Conservation (phyloP, 805 yeast genomes). For the Teunomyces stri region DNA sequence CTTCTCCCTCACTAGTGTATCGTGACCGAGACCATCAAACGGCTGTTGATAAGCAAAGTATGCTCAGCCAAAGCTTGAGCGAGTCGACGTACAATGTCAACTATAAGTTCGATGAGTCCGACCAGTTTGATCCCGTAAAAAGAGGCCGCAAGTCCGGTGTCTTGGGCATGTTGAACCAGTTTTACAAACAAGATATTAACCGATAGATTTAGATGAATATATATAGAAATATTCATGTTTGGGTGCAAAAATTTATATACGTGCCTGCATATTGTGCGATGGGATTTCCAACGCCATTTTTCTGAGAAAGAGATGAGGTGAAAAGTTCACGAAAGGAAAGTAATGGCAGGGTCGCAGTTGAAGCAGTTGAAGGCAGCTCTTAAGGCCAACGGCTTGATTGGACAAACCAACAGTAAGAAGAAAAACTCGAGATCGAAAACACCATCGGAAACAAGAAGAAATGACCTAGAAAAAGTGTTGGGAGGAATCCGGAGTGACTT, state of each 20-base stretch:
- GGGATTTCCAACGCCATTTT: not conserved
- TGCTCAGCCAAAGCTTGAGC: slow-evolving; percentile 11
- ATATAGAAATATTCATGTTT: not conserved
- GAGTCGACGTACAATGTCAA: slow-evolving; percentile 30
- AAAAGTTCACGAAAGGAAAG: not conserved
- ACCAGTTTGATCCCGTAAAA: slow-evolving; percentile 30
- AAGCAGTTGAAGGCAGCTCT: slow-evolving; percentile 77
- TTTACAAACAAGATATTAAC: slow-evolving; percentile 52
- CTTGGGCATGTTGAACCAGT: slow-evolving; percentile 77
- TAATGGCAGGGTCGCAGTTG: slow-evolving; percentile 85
- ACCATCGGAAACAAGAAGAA: slow-evolving; percentile 66
- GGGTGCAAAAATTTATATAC: not conserved
- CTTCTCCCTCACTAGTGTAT: not conserved
- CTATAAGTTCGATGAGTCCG: slow-evolving; percentile 25
- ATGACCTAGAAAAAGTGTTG: slow-evolving; percentile 57
- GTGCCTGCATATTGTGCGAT: not conserved
- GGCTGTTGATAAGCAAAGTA: not conserved
- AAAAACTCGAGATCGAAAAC: slow-evolving; percentile 47
- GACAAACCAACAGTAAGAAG: slow-evolving; percentile 70
- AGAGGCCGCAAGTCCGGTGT: slow-evolving; percentile 51
- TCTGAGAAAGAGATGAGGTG: not conserved
- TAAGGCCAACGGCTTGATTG: slow-evolving; percentile 78
- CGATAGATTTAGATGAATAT: slow-evolving; percentile 15
- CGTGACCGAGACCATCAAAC: not conserved
- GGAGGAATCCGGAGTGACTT: slow-evolving; percentile 72